Conservation (phyloP, 2,329 filamentous ascomycete genomes). For the Orbilia oligospora region DNA sequence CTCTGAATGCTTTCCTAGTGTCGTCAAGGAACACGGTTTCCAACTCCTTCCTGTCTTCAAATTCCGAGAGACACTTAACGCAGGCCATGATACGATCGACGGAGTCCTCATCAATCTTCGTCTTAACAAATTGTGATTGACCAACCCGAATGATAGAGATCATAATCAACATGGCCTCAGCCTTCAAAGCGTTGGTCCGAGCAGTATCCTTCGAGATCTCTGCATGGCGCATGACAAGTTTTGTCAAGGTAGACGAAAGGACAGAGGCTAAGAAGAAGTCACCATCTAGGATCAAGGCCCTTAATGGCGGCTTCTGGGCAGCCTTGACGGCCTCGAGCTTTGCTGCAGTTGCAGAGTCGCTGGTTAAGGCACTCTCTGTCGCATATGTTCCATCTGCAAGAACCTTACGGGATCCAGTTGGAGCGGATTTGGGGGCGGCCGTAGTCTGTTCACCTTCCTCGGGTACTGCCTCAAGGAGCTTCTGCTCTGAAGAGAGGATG, state of each 20-base stretch:
- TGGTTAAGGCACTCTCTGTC: conserved; percentile 95
- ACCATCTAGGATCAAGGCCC: conserved; percentile 94
- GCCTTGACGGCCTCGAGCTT: conserved; percentile 97
- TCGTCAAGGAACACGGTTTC: conserved; percentile 95
- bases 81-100: conserved; percentile 99
- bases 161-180: conserved; percentile 99
- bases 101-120: conserved; percentile 96
- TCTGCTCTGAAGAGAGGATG: conserved; percentile 93
- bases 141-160: conserved; percentile 98
- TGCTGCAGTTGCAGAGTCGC: conserved; percentile 88
- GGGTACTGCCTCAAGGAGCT: conserved; percentile 84
- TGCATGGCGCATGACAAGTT: conserved; percentile 96
- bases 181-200: conserved; percentile 91
- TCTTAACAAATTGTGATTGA: conserved; percentile 98
- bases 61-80: conserved; percentile 91
- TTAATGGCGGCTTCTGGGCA: conserved; percentile 93
- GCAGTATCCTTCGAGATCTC: conserved; percentile 89
- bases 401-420: conserved; percentile 89
- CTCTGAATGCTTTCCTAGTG: conserved; percentile 93
- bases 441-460: conserved; percentile 74
- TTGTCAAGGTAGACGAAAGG: conserved; percentile 94
- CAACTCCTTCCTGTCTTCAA: conserved; percentile 87
- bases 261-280: conserved; percentile 97
- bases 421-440: conserved; percentile 82
- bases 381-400: conserved; percentile 97